Percentiles rank a stretch among this genome's conserved stretches.
These are phyloP conservation scores for Ustilago tritici DNA, from an alignment of 1,284 basidiomycete species.

Conservation along the genomic window DNA sequence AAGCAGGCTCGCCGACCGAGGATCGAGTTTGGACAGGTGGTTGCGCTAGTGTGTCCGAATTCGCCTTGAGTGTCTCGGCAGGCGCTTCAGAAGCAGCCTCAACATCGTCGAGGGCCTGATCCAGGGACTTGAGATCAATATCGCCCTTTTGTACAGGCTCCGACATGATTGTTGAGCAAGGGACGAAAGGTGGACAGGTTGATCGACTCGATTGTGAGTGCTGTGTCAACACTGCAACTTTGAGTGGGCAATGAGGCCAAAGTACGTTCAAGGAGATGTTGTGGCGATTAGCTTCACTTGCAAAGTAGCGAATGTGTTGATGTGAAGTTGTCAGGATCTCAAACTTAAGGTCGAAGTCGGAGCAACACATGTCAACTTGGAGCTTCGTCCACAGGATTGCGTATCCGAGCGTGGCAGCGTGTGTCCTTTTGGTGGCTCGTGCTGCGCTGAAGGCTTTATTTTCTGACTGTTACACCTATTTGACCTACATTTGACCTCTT, in stretches of 20 bases:
- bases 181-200: neutral
- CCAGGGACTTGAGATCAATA: slow-evolving; percentile 46
- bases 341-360: neutral
- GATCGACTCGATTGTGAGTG: neutral
- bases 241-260: neutral
- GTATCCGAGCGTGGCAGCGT: slow-evolving; percentile 27
- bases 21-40: slow-evolving; percentile 32
- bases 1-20: slow-evolving; percentile 10
- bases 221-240: neutral
- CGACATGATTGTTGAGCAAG: slow-evolving; percentile 28
- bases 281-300: neutral
- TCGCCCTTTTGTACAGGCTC: slow-evolving; percentile 48
- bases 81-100: slow-evolving; percentile 36
- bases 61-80: slow-evolving; percentile 29
- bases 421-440: slow-evolving; percentile 18
- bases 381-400: neutral
- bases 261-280: neutral
- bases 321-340: neutral
- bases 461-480: neutral
- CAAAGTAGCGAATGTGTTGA: neutral
- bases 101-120: slow-evolving; percentile 38
- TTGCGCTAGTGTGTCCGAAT: slow-evolving; percentile 42
- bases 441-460: slow-evolving; percentile 14
- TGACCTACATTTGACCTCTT: no score
- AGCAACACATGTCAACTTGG: slow-evolving; percentile 1